phyloP scores from a whole-genome alignment of 2,329 filamentous ascomycete genomes.

The Karstenula rhodostoma region DNA sequence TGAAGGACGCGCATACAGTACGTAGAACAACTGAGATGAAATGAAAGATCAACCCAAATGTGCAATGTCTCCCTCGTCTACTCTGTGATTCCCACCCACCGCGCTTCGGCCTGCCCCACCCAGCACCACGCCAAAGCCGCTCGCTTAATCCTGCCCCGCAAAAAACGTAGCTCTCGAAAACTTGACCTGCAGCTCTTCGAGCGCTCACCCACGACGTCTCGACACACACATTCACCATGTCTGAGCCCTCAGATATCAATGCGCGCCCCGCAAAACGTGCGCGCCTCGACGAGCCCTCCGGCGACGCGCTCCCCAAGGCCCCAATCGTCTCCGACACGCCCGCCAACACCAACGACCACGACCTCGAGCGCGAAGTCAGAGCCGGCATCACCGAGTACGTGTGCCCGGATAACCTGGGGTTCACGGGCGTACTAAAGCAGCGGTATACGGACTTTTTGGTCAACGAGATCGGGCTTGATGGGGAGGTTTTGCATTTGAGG shows the following conservation, averaged over 20 bases:
- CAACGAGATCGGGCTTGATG: conserved; percentile 82
- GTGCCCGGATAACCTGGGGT: conserved; percentile 64
- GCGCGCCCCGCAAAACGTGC: conserved; percentile 44
- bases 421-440: conserved; percentile 72
- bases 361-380: conserved; percentile 52
- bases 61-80: neutral
- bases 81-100: neutral
- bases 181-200: neutral
- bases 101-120: conserved; percentile 5
- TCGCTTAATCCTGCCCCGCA: conserved; percentile 17
- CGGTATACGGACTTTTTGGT: conserved; percentile 91
- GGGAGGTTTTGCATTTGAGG: conserved; percentile 76
- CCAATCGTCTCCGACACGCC: conserved; percentile 23
- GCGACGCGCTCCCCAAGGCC: conserved; percentile 15
- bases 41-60: neutral
- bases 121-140: neutral
- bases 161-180: conserved; percentile 11
- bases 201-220: conserved; percentile 36
- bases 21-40: neutral
- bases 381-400: conserved; percentile 72
- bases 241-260: conserved; percentile 12
- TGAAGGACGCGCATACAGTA: neutral
- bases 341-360: conserved; percentile 32
- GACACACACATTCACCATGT: conserved; percentile 26
- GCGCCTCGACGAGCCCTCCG: conserved; percentile 36